Conservation (phyloP, 805 yeast species). For the Yamadazyma endophytica region DNA sequence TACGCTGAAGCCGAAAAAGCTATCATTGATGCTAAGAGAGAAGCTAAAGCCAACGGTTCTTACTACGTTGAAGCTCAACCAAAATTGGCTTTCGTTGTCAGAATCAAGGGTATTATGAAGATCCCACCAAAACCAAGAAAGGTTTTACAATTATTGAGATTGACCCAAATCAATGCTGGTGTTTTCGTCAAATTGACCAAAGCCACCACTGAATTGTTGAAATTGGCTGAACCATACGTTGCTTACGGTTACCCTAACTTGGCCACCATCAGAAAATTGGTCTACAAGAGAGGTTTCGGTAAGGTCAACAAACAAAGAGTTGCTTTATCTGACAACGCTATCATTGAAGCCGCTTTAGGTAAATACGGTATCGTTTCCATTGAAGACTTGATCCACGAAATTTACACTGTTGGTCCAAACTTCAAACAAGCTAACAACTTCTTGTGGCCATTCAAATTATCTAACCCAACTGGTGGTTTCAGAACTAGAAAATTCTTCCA, state of each 20-base stretch:
- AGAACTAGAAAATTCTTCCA: slow-evolving; percentile 97
- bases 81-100: slow-evolving; percentile 90
- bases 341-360: slow-evolving; percentile 85
- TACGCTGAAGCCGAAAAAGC: slow-evolving; percentile 91
- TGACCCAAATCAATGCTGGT: slow-evolving; percentile 92
- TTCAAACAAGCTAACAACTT: slow-evolving; percentile 98
- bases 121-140: slow-evolving; percentile 99
- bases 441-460: slow-evolving; percentile 96
- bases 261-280: slow-evolving; percentile 85
- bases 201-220: slow-evolving; percentile 90
- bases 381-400: slow-evolving; percentile 95
- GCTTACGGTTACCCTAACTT: slow-evolving; percentile 97
- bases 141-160: slow-evolving; percentile 91
- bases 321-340: slow-evolving; percentile 80
- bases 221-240: slow-evolving; percentile 93
- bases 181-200: slow-evolving; percentile 92
- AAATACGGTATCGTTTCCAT: slow-evolving; percentile 88
- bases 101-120: slow-evolving; percentile 99
- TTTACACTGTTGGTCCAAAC: slow-evolving; percentile 95
- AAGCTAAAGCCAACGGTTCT: slow-evolving; percentile 90
- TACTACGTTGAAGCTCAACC: slow-evolving; percentile 94
- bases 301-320: slow-evolving; percentile 95
- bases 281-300: slow-evolving; percentile 98
- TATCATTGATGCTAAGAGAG: slow-evolving; percentile 80
- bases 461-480: slow-evolving; percentile 98